Conservation (phyloP, 179 eudicot species). For the Gypsophila paniculata region DNA sequence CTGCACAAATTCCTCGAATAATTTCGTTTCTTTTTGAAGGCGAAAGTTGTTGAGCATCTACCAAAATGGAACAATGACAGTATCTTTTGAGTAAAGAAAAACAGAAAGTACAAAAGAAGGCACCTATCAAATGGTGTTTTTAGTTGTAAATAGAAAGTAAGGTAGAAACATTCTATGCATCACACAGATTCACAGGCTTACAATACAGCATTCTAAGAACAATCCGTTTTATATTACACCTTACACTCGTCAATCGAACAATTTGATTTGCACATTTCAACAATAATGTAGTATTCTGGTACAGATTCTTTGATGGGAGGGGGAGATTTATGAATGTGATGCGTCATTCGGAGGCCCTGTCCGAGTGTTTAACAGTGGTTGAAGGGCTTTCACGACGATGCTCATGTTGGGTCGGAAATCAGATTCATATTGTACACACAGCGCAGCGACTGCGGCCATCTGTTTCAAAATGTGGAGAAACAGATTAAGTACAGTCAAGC, state of each 20-base stretch:
- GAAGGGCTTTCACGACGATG: constrained; percentile 82
- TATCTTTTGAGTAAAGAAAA: no score
- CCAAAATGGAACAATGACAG: no score
- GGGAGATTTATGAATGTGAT: constrained; percentile 23
- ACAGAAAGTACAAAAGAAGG: no score
- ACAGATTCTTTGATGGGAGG: constrained; percentile 8
- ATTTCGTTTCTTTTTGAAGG: no score
- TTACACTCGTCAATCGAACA: constrained; percentile 23
- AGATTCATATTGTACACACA: constrained; percentile 88
- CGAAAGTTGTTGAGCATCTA: no score
- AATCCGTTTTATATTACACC: constrained; percentile 13
- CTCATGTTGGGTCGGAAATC: constrained; percentile 94
- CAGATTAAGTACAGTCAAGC: background rate
- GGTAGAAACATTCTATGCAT: constrained; percentile 17
- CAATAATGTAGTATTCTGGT: constrained; percentile 16
- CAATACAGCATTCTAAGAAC: constrained; percentile 1
- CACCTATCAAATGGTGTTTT: no score
- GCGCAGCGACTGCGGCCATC: constrained; percentile 96
- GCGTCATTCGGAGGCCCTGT: constrained; percentile 28
- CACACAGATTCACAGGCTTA: constrained; percentile 10
- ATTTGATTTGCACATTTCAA: constrained; percentile 20
- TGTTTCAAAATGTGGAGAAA: constrained; percentile 19
- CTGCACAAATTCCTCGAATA: no score
- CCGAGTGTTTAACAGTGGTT: constrained; percentile 53
- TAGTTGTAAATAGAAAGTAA: no score